Conservation (phyloP, 345 rosid species). For the Aquilaria sinensis region DNA sequence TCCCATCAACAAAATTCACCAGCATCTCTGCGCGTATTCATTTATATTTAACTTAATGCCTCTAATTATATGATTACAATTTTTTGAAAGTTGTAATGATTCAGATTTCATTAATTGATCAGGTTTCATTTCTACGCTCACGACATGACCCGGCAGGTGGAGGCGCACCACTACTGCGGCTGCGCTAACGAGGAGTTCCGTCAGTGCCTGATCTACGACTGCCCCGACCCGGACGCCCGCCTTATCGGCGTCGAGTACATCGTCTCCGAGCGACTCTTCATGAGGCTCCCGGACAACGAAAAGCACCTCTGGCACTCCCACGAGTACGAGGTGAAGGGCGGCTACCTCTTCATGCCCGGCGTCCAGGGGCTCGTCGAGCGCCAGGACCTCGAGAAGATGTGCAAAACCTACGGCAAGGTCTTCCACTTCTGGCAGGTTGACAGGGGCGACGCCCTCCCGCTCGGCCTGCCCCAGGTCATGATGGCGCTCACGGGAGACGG, state of each 20-base stretch:
- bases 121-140: constrained; percentile 68
- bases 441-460: constrained; percentile 57
- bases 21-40: constrained; percentile 81
- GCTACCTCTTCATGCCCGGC: constrained; percentile 64
- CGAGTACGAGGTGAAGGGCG: constrained; percentile 82
- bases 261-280: constrained; percentile 57
- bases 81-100: neutral
- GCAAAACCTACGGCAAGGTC: constrained; percentile 66
- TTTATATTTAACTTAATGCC: neutral
- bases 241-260: constrained; percentile 77
- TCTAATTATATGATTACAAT: neutral
- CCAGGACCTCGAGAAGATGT: constrained; percentile 59
- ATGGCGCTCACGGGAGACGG: constrained; percentile 64
- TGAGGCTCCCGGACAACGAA: constrained; percentile 62
- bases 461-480: constrained; percentile 76
- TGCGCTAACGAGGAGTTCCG: constrained; percentile 80
- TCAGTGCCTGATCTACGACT: constrained; percentile 71
- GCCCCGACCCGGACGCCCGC: constrained; percentile 42
- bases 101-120: neutral
- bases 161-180: constrained; percentile 72
- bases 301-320: constrained; percentile 76
- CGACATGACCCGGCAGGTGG: constrained; percentile 82
- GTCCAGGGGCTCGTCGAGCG: constrained; percentile 52
- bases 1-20: constrained; percentile 65
- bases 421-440: constrained; percentile 91